Base-by-base conservation (phyloP, 2,329 filamentous ascomycete genomes). In the Aureobasidium lini region DNA sequence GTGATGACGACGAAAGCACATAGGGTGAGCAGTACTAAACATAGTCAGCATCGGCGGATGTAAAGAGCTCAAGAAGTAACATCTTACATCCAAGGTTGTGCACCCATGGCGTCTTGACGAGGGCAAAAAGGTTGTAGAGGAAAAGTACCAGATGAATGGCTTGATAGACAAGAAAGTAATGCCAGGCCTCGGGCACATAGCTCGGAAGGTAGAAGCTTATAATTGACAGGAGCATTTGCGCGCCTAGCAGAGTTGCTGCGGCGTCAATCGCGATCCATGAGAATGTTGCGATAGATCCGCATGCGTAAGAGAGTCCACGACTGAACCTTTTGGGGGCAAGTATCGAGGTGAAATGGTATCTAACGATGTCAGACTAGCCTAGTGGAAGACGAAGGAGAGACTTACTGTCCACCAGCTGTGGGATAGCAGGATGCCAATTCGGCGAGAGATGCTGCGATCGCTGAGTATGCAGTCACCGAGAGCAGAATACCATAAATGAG, bases 121-220 rank as follows among this genome's bases (percentile, higher is more conserved):
- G 82, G 43, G 77, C 74, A 65, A 84, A 84, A 39, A 82, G 74
- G 60, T 84, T 64, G 83, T 77, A 82, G 81, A 85, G 34, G 10
- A 79, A 62, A 75, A 78, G 61, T 78, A 79, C 67, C 79, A 80
- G 36, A 62, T 60, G 23, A 23, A 66, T 28, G 52, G 61, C 31
- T 61, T 62, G 58, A 60, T 64, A 61, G 1, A 61, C 46, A 4
- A 61, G 13, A 15, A 61, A 61, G 32, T 54, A 48, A 16, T 61
- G 60, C 60, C 60, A 61, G 34, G 60, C 34, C 15, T 50, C 34
- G 9, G 60, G 42, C 11, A 23, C 23, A 42, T 61, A 61, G 5
- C 18, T 43, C 6, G 59, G 57, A 62, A 18, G 63, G 48, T 44
- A 64, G 16, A n/a, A 63, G n/a, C 23, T 52, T 53, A 15, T 61